Evolutionary conservation across 352 stramenopile species (phyloP).

Genomic region (Phytophthora pini): DNA sequence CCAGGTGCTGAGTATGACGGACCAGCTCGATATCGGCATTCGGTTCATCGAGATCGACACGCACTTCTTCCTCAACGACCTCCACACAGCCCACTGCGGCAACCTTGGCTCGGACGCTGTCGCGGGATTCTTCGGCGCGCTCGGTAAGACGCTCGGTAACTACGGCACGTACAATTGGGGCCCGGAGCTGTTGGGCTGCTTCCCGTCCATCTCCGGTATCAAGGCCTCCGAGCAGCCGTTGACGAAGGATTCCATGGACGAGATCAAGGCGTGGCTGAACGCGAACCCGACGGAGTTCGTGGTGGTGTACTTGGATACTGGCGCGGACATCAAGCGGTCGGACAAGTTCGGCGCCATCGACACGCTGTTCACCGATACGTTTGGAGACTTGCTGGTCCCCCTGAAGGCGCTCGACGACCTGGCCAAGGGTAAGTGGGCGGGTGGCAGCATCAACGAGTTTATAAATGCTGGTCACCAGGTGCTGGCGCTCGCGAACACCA

Average conservation of each 20-base stretch:
- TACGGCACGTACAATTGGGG: conserved; percentile 57
- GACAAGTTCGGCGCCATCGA: conserved; percentile 50
- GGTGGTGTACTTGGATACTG: conserved; percentile 65
- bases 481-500: conserved; percentile 50
- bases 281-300: conserved; percentile 58
- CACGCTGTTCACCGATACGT: conserved; percentile 45
- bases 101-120: conserved; percentile 44
- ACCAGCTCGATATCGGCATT: conserved; percentile 71
- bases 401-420: conserved; percentile 44
- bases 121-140: conserved; percentile 36
- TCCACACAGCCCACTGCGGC: conserved; percentile 65
- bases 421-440: conserved; percentile 38
- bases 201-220: conserved; percentile 71
- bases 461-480: conserved; percentile 53
- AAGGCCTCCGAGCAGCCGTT: conserved; percentile 52
- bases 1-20: conserved; percentile 64
- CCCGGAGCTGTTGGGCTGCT: conserved; percentile 62
- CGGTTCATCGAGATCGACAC: conserved; percentile 30
- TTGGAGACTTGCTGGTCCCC: conserved; percentile 57
- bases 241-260: conserved; percentile 46
- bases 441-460: conserved; percentile 48
- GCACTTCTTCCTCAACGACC: conserved; percentile 48
- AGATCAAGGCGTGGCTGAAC: conserved; percentile 60
- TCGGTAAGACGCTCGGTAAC: conserved; percentile 48
- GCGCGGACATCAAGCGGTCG: conserved; percentile 41